phyloP scores from a whole-genome alignment of 495 filamentous ascomycete species.

The Tetracladium setigerum region DNA sequence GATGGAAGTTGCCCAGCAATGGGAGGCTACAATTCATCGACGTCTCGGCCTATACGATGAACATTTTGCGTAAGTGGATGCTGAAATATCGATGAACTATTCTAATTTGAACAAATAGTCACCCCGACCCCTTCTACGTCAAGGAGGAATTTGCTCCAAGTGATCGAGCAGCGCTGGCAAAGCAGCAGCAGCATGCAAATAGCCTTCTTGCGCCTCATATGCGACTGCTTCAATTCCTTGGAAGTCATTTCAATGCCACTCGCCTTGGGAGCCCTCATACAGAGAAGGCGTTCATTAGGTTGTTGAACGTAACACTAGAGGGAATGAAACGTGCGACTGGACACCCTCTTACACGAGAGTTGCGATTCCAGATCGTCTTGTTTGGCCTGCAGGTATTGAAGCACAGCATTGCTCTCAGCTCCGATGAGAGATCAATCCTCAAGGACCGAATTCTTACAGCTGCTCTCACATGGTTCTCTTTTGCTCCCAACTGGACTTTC shows the following conservation, averaged over 20 bases:
- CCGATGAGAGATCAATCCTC: constrained; percentile 58
- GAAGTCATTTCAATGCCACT: constrained; percentile 88
- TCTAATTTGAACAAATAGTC: constrained; percentile 32
- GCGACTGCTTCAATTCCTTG: constrained; percentile 78
- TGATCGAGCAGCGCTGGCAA: constrained; percentile 66
- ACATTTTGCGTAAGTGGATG: constrained; percentile 41
- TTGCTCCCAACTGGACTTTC: constrained; percentile 85
- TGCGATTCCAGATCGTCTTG: constrained; percentile 79
- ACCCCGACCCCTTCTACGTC: constrained; percentile 79
- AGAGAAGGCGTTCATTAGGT: constrained; percentile 69
- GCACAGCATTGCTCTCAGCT: constrained; percentile 54
- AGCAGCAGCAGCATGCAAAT: constrained; percentile 67
- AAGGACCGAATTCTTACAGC: constrained; percentile 86
- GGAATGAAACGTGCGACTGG: constrained; percentile 59
- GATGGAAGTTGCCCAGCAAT: constrained; percentile 74
- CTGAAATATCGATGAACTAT: constrained; percentile 9
- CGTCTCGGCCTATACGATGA: constrained; percentile 74
- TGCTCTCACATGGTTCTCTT: constrained; percentile 79
- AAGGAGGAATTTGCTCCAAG: constrained; percentile 91
- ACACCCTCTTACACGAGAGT: constrained; percentile 84
- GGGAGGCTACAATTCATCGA: constrained; percentile 73
- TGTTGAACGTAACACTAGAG: constrained; percentile 67
- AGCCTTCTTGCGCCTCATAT: constrained; percentile 79
- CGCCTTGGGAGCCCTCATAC: constrained; percentile 72
- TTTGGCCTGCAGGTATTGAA: constrained; percentile 72